Percentiles rank a stretch among this genome's conserved stretches.
phyloP scores from a whole-genome alignment of 2,329 filamentous ascomycete genomes.

The Berkeleyomyces rouxiae region DNA sequence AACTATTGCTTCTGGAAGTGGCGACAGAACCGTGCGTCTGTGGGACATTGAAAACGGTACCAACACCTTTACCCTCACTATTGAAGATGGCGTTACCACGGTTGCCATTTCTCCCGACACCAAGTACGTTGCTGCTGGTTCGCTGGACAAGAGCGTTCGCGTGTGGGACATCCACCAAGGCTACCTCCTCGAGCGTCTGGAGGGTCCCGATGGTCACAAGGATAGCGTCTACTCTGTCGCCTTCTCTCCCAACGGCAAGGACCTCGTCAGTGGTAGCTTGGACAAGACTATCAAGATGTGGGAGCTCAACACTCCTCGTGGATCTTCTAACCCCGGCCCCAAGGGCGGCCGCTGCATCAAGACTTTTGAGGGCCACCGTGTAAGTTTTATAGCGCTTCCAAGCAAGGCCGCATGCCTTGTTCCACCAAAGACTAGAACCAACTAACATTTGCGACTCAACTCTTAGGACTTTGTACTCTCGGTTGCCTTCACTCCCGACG shows the following conservation, averaged over 20 bases:
- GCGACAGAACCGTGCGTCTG: slow-evolving; percentile 82
- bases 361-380: slow-evolving; percentile 93
- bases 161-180: slow-evolving; percentile 88
- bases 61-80: slow-evolving; percentile 70
- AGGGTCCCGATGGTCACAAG: slow-evolving; percentile 87
- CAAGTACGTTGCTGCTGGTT: slow-evolving; percentile 84
- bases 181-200: slow-evolving; percentile 75
- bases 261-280: slow-evolving; percentile 83
- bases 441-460: background rate
- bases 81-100: slow-evolving; percentile 94
- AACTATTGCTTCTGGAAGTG: slow-evolving; percentile 88
- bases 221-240: slow-evolving; percentile 94
- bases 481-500: slow-evolving; percentile 86
- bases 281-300: slow-evolving; percentile 99
- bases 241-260: slow-evolving; percentile 83
- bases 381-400: slow-evolving; percentile 24
- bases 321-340: slow-evolving; percentile 46
- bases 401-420: no score
- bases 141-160: slow-evolving; percentile 90
- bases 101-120: slow-evolving; percentile 94
- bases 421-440: no score
- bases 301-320: slow-evolving; percentile 65
- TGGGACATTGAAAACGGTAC: slow-evolving; percentile 85
- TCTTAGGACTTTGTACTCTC: slow-evolving; percentile 82
- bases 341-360: slow-evolving; percentile 89